Percentiles rank a stretch among this genome's conserved stretches.
phyloP scores from a whole-genome alignment of 2,329 filamentous ascomycete species.

The Colletotrichum godetiae region DNA sequence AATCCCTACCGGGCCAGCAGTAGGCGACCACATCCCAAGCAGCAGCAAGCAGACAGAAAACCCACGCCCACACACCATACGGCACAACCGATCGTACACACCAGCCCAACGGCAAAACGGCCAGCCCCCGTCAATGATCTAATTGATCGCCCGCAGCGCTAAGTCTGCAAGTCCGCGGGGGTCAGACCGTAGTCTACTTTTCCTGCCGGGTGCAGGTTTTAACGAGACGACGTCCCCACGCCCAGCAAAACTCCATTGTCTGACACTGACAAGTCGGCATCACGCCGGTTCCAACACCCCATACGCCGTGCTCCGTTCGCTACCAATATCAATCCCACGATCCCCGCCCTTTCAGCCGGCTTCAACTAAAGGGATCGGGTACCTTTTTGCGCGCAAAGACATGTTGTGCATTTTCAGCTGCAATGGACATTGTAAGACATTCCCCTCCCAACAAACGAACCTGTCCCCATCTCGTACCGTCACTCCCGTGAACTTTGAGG shows the following conservation, averaged over 20 bases:
- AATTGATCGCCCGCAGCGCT: background rate
- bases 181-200: background rate
- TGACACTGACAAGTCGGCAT: background rate
- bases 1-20: background rate
- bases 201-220: background rate
- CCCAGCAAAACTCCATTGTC: background rate
- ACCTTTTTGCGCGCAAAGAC: background rate
- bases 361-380: background rate
- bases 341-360: background rate
- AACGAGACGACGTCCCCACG: background rate
- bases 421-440: constrained; percentile 8
- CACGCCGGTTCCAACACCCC: background rate
- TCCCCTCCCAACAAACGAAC: background rate
- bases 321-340: background rate
- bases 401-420: constrained; percentile 1
- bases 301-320: no score
- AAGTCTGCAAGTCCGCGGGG: background rate
- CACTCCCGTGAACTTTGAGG: background rate
- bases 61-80: no score
- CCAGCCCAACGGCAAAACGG: background rate
- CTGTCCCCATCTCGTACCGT: background rate
- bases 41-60: no score
- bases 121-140: background rate
- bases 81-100: background rate
- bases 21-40: background rate